These are phyloP conservation scores for Hylodesmum podocarpum DNA, from an alignment of 306 rosid species.

Conservation along the genomic window DNA sequence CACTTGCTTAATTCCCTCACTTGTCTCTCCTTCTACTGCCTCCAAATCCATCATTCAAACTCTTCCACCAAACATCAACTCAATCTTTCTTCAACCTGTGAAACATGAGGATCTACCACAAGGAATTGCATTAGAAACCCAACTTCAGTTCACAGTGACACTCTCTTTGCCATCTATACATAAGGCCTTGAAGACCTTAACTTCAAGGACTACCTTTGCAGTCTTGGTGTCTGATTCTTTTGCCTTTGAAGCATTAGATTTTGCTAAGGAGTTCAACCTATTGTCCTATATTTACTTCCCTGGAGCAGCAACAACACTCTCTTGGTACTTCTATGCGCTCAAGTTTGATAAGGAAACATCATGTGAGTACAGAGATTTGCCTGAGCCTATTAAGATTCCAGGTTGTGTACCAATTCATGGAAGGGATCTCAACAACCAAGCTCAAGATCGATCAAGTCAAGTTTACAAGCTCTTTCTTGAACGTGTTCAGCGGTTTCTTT, in stretches of 20 bases:
- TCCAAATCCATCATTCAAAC: conserved; percentile 4
- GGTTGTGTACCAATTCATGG: conserved; percentile 34
- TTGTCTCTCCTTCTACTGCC: neutral
- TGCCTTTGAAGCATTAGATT: neutral
- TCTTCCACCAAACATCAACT: conserved; percentile 15
- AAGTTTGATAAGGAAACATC: conserved; percentile 14
- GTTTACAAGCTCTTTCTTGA: neutral
- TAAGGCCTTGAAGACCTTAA: neutral
- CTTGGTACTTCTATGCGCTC: neutral
- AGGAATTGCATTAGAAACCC: neutral
- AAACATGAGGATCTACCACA: neutral
- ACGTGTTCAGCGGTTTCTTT: neutral
- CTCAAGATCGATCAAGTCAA: conserved; percentile 9
- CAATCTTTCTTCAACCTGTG: neutral
- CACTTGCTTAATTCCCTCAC: conserved; percentile 2
- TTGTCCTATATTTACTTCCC: conserved; percentile 6
- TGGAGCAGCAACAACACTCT: neutral
- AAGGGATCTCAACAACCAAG: neutral
- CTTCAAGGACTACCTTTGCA: neutral
- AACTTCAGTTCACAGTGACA: neutral
- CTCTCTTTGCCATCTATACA: conserved; percentile 1
- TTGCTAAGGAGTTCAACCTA: conserved; percentile 14
- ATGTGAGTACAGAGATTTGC: conserved; percentile 16
- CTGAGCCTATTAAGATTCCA: neutral
- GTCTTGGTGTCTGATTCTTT: conserved; percentile 5